phyloP scores from a whole-genome alignment of 768 basidiomycete species.

The Panellus pusillus region DNA sequence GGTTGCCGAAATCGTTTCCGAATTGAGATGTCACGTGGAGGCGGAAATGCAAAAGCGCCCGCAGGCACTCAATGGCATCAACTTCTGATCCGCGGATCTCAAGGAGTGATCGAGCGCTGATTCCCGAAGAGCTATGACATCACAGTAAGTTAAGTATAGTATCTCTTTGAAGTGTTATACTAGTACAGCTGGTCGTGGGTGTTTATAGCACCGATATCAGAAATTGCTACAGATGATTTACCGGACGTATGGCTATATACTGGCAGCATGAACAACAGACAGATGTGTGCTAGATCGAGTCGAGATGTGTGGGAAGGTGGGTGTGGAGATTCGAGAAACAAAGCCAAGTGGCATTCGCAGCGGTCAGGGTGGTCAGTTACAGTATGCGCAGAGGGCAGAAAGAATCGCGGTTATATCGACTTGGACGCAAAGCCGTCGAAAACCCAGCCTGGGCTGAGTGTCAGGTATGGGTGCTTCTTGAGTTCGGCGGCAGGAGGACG shows the following conservation, averaged over 20 bases:
- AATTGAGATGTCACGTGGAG: too few relatives aligned
- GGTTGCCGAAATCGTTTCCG: too few relatives aligned
- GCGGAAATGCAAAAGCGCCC: too few relatives aligned
- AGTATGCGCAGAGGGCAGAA: conserved; percentile 18
- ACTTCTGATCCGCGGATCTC: too few relatives aligned
- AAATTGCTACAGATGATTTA: conserved; percentile 41
- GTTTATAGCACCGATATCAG: conserved; percentile 30
- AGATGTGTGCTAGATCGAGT: not conserved
- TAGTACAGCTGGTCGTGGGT: conserved; percentile 18
- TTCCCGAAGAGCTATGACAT: not conserved
- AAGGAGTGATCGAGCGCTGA: not conserved
- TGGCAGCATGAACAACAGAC: conserved; percentile 27
- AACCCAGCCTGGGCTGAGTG: conserved; percentile 68
- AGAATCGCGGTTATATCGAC: conserved; percentile 35
- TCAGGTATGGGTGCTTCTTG: conserved; percentile 75
- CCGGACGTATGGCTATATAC: conserved; percentile 40
- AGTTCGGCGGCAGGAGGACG: conserved; percentile 81
- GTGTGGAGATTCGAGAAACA: conserved; percentile 5
- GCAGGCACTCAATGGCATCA: too few relatives aligned
- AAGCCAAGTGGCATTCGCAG: not conserved
- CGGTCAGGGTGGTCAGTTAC: conserved; percentile 21
- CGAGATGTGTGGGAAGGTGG: conserved; percentile 9
- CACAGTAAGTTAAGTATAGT: too few relatives aligned
- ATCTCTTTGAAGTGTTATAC: not conserved
- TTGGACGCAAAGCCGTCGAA: conserved; percentile 57